Percentiles rank a stretch among this genome's conserved stretches.
Evolutionary conservation across 441 rosid genomes (phyloP).

Genomic region (Gossypium schwendimanii): DNA sequence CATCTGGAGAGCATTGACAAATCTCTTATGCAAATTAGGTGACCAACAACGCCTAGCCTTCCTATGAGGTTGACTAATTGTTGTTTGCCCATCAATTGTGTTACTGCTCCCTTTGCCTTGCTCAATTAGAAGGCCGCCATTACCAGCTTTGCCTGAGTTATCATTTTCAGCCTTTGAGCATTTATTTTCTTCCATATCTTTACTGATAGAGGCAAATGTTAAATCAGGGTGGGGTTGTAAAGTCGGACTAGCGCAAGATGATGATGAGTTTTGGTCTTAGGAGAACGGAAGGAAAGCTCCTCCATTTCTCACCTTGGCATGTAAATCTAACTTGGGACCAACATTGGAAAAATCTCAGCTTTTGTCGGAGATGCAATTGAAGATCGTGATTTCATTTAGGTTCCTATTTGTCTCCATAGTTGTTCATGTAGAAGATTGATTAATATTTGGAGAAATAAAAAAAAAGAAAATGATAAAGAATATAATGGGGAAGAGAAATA

Average conservation of each 20-base stretch:
- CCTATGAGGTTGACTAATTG: conserved; percentile 50
- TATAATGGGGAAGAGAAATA: too few species aligned
- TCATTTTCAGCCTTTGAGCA: conserved; percentile 30
- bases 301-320: conserved; percentile 60
- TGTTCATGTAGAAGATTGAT: too few species aligned
- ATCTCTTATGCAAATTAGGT: conserved; percentile 90
- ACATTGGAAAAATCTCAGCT: conserved; percentile 39
- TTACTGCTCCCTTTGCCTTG: conserved; percentile 29
- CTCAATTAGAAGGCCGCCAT: conserved; percentile 26
- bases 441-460: too few species aligned
- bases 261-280: conserved; percentile 40
- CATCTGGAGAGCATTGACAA: conserved; percentile 91
- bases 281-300: conserved; percentile 93
- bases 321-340: conserved; percentile 51
- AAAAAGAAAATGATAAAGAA: too few species aligned
- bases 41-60: conserved; percentile 98
- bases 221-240: conserved; percentile 43
- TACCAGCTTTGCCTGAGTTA: conserved; percentile 16
- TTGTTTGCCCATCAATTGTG: conserved; percentile 34
- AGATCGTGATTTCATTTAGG: conserved; percentile 35
- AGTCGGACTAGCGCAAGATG: conserved; percentile 20
- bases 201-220: conserved; percentile 47
- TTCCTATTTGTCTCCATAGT: conserved; percentile 75
- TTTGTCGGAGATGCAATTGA: conserved; percentile 32
- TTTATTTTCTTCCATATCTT: conserved; percentile 42